Evolutionary conservation across 2,329 filamentous ascomycete species (phyloP).

Genomic region (Colletotrichum sp.): DNA sequence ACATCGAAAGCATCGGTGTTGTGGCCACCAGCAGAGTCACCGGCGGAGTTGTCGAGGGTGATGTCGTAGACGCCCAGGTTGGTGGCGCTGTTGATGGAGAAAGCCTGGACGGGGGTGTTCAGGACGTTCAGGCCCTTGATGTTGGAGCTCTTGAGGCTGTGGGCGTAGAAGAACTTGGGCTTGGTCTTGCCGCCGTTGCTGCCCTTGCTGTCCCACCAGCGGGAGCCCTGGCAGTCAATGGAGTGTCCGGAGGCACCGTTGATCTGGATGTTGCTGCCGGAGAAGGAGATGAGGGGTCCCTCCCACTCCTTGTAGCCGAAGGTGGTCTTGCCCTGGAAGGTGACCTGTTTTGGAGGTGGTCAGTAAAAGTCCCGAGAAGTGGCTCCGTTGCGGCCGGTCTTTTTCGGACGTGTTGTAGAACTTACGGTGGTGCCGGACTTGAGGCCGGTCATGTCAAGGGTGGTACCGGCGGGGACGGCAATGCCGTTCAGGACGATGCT

Average conservation of each 20-base stretch:
- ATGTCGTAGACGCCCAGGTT: slow-evolving; percentile 38
- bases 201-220: slow-evolving; percentile 68
- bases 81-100: slow-evolving; percentile 42
- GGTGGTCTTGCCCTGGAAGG: slow-evolving; percentile 70
- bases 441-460: slow-evolving; percentile 62
- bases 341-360: slow-evolving; percentile 41
- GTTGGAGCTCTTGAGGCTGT: slow-evolving; percentile 38
- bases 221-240: slow-evolving; percentile 60
- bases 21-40: slow-evolving; percentile 39
- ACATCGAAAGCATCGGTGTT: slow-evolving; percentile 69
- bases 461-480: slow-evolving; percentile 60
- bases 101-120: slow-evolving; percentile 47
- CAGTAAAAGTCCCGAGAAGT: slow-evolving; percentile 19
- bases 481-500: slow-evolving; percentile 59
- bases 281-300: slow-evolving; percentile 67
- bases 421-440: slow-evolving; percentile 47
- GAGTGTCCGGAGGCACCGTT: slow-evolving; percentile 54
- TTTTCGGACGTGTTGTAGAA: accelerated
- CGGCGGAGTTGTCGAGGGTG: slow-evolving; percentile 43
- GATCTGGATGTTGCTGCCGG: slow-evolving; percentile 60
- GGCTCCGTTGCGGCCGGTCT: not conserved
- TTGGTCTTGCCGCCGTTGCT: slow-evolving; percentile 65
- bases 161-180: slow-evolving; percentile 65
- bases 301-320: slow-evolving; percentile 71
- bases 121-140: slow-evolving; percentile 43